Percentiles rank a stretch among this genome's conserved stretches.
Conservation (phyloP, 2,329 filamentous ascomycete species). For the Phialemonium atrogriseum region DNA sequence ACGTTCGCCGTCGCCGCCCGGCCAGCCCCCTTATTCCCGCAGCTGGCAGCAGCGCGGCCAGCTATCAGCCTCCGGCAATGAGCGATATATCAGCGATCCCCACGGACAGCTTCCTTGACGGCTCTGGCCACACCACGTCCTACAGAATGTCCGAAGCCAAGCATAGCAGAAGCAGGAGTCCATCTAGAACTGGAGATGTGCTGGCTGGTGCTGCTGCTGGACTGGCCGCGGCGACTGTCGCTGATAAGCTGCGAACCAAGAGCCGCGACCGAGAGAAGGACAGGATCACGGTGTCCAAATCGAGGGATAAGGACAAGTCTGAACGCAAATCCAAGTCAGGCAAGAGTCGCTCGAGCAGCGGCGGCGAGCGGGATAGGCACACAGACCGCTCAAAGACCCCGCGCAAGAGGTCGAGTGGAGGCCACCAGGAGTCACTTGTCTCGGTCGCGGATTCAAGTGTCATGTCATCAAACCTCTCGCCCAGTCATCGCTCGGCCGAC, state of each 20-base stretch:
- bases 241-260: conserved; percentile 36
- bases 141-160: conserved; percentile 19
- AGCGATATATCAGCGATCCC: conserved; percentile 82
- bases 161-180: conserved; percentile 33
- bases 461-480: conserved; percentile 43
- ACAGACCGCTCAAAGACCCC: conserved; percentile 36
- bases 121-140: conserved; percentile 36
- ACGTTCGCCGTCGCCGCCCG: conserved; percentile 46
- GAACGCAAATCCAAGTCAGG: conserved; percentile 40
- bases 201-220: conserved; percentile 29
- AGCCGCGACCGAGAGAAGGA: conserved; percentile 34
- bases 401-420: conserved; percentile 41
- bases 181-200: conserved; percentile 28
- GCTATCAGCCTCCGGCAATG: conserved; percentile 55
- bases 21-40: conserved; percentile 60
- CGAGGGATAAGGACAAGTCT: conserved; percentile 35
- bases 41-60: conserved; percentile 46
- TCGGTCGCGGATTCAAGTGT: conserved; percentile 47
- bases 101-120: conserved; percentile 53
- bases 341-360: conserved; percentile 42
- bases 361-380: conserved; percentile 41
- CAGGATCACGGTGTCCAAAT: conserved; percentile 15
- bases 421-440: conserved; percentile 42
- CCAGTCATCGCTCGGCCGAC: conserved; percentile 48
- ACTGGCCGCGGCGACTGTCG: conserved; percentile 27